Evolutionary conservation across 2,329 filamentous ascomycete species (phyloP).

Genomic region (Chaetomium olivaceum): DNA sequence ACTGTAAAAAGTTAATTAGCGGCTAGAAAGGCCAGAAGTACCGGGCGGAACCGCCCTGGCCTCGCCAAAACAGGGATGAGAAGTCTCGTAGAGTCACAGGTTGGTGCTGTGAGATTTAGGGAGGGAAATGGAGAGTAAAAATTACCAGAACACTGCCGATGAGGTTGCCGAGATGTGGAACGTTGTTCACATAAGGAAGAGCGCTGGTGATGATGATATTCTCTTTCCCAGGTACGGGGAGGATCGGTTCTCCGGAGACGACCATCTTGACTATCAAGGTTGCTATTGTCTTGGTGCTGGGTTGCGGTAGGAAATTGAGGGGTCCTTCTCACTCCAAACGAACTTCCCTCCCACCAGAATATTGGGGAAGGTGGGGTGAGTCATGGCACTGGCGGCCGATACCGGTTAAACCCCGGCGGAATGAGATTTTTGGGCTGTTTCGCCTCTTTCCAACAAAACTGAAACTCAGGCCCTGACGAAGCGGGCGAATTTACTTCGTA

Average conservation of each 20-base stretch:
- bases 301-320: constrained; percentile 12
- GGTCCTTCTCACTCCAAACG: constrained; percentile 13
- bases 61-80: constrained; percentile 6
- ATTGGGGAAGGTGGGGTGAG: constrained; percentile 26
- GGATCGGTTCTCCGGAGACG: constrained; percentile 45
- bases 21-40: background rate
- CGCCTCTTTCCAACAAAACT: too few species aligned
- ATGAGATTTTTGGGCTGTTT: background rate
- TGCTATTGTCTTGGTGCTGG: background rate
- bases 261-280: constrained; percentile 22
- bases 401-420: constrained; percentile 23
- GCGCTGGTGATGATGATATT: constrained; percentile 91
- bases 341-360: constrained; percentile 11
- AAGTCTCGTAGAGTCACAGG: background rate
- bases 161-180: constrained; percentile 85
- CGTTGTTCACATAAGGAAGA: constrained; percentile 79
- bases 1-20: constrained; percentile 39
- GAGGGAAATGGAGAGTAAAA: constrained; percentile 10
- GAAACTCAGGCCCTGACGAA: too few species aligned
- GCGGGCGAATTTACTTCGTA: too few species aligned
- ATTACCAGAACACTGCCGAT: constrained; percentile 73
- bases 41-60: background rate
- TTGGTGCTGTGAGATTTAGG: background rate
- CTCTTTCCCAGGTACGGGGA: constrained; percentile 71
- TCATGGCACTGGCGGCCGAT: constrained; percentile 12